Base-by-base conservation (phyloP, 768 basidiomycete genomes). In the Porpolomopsis calyptriformis region DNA sequence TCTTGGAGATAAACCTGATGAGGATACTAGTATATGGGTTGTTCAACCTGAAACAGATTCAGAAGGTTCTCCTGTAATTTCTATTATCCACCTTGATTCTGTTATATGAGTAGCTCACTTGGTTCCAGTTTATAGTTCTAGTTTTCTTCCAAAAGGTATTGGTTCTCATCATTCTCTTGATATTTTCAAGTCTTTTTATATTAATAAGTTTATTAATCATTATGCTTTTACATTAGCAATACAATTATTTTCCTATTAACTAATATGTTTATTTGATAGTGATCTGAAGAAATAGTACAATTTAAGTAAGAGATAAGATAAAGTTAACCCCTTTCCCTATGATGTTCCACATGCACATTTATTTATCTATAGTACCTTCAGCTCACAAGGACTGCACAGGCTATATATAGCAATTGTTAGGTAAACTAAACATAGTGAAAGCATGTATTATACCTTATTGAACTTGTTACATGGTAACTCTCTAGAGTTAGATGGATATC, bases 41-140 rank as follows among this genome's bases (percentile, higher is more conserved):
- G 48, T 56, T 12, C 16, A 37, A 11, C 54, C 52, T 9, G 54
- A 59, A 35, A 6, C 26, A 12, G 24, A 46, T 8, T 10, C 27
- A 19, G 40, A 49, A 8, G 43, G 44, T 27, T 5, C 4, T 10
- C 31, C 12, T 10, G 19, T 19, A 7, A 7, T 52, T 14, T 24
- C 37, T 7, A 41, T 52, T 25, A 49, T 49, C 19, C 43, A 45
- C 31, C 64, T 73, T 75, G 23, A 52, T 40, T 7, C 66, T 11
- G 43, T 52, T 23, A 16, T 47, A 10, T 31, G 51, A 12, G 48
- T 31, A 1, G 46, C 42, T 18, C 51, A 52, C 29, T 39, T 52
- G 3, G 18, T 49, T 1, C 22, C 39, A 26, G 37, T 52, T 16
- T 57, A 46, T 29, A 50, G 54, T 37, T 6, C 20, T 54, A 10